Evolutionary conservation across 345 rosid genomes (phyloP), one percentile per base, ranked within the genome.

Genomic region (Arabidopsis arenosa): DNA sequence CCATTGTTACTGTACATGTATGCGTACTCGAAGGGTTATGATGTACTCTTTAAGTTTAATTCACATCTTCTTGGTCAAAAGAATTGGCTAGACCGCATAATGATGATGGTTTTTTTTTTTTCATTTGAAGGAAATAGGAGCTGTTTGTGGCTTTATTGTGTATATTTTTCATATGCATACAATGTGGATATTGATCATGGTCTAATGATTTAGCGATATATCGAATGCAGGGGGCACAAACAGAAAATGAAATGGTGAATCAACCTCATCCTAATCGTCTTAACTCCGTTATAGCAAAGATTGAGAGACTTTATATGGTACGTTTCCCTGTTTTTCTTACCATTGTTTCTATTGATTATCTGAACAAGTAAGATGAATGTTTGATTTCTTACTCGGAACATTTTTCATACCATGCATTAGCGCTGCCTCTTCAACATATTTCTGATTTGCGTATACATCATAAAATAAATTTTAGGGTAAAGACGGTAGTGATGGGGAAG

Each of bases 261-360:
- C 87, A 85, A 26, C 79, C 93, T 75, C 72, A 86, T 43, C 73
- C 96, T 5, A 83, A 89, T 78, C 96, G 98, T 59, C 89, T 89
- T 73, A 92, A 87, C 80, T 83, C 96, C 33, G 97, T 94, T 72
- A 90, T 94, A 72, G 96, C 89, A 86, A 94, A 92, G 92, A 92
- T 94, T 66, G 98, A 94, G 80, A 90, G 96, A 45, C 95, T 94
- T 40, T 94, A 94, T 80, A 90, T 86, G 96, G 98, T 94, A 74
- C 57, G 30, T 62, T 26, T 12, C 71, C 33, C 37, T 73, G 9
- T 62, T 37, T 14, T 40, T 6, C 44, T 40, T 40, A 40, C 44
- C 14, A 40, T 10, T 36, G 8, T 32, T 17, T 70, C 43, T 9
- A 15, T 12, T 51, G n/a, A 5, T 55, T 35, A 35, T 49, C 1